These are phyloP conservation scores for Ilex aquifolium DNA, from an alignment of 257 asterid genomes.

Conservation along the genomic window DNA sequence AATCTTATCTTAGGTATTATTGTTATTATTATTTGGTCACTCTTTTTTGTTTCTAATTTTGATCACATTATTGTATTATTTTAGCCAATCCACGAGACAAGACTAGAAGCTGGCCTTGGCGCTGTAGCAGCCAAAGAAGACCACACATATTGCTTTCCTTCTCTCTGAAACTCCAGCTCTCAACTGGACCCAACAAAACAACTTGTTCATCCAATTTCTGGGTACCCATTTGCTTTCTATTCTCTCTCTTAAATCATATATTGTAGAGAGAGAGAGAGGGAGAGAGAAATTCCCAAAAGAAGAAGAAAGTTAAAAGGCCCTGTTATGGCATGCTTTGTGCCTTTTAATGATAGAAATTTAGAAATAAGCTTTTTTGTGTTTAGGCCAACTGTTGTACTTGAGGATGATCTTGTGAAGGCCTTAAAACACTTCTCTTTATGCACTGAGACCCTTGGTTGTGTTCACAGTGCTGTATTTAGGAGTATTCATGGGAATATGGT, in stretches of 20 bases:
- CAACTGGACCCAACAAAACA: no score
- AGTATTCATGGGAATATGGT: slow-evolving; percentile 80
- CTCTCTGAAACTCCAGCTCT: no score
- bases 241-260: not conserved
- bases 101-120: no score
- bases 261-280: not conserved
- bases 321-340: slow-evolving; percentile 60
- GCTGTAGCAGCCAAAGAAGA: no score
- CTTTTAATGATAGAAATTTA: slow-evolving; percentile 46
- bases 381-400: slow-evolving; percentile 44
- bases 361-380: slow-evolving; percentile 47
- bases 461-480: slow-evolving; percentile 48
- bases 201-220: no score
- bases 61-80: no score
- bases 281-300: not conserved
- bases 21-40: no score
- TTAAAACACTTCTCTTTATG: slow-evolving; percentile 37
- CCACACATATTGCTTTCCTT: no score
- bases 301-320: not conserved
- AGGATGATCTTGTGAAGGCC: slow-evolving; percentile 39
- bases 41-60: no score
- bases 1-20: no score
- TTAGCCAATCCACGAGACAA: no score
- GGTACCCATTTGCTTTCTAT: no score
- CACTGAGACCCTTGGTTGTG: slow-evolving; percentile 56